phyloP scores from a whole-genome alignment of 208 protist species.

The Leishmania amazonensis region DNA sequence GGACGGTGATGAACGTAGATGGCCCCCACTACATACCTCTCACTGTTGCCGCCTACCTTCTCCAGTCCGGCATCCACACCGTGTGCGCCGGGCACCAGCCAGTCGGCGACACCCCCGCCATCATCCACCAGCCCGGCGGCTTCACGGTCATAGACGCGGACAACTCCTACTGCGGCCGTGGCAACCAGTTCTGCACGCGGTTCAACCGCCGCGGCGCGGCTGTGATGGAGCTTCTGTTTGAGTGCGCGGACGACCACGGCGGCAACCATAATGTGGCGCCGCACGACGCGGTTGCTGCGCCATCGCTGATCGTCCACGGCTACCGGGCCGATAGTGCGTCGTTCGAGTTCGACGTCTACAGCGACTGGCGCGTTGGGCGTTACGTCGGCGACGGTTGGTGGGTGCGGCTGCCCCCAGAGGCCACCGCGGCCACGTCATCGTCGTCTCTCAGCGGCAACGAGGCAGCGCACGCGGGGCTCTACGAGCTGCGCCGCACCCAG shows the following conservation, averaged over 20 bases:
- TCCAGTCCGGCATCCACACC: slow-evolving; percentile 59
- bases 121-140: slow-evolving; percentile 74
- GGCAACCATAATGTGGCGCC: not conserved
- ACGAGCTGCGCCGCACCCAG: slow-evolving; percentile 62
- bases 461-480: slow-evolving; percentile 19
- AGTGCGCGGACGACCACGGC: slow-evolving; percentile 29
- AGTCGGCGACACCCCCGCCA: slow-evolving; percentile 67
- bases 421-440: not conserved
- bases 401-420: slow-evolving; percentile 46
- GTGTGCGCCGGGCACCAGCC: slow-evolving; percentile 87
- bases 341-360: slow-evolving; percentile 46
- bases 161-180: slow-evolving; percentile 81
- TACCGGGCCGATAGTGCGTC: slow-evolving; percentile 42
- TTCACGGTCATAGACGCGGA: slow-evolving; percentile 72
- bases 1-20: slow-evolving; percentile 43
- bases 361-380: slow-evolving; percentile 45
- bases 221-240: slow-evolving; percentile 66
- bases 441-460: not conserved
- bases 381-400: slow-evolving; percentile 69
- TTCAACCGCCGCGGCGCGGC: slow-evolving; percentile 55
- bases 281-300: not conserved
- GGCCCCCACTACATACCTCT: slow-evolving; percentile 61
- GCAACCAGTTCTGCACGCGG: slow-evolving; percentile 29
- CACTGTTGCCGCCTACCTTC: slow-evolving; percentile 63
- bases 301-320: slow-evolving; percentile 43